Base-by-base conservation (phyloP, 352 stramenopile genomes). In the Phytopythium litorale region DNA sequence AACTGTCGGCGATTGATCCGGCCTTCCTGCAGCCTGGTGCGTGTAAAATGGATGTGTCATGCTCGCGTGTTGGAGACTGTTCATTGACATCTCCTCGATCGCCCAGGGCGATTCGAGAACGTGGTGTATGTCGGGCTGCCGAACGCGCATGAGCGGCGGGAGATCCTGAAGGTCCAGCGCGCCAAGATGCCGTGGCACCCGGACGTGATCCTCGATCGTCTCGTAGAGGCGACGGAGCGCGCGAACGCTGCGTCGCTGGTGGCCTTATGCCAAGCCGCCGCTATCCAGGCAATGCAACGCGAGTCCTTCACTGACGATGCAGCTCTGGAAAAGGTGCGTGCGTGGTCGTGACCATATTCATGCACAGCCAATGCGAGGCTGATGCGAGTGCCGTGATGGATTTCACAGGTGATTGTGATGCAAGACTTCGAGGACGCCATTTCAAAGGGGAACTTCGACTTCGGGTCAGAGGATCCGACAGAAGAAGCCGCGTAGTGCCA, bases 1-100 rank as follows among this genome's bases (percentile, higher is more conserved):
- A 63, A 13, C 67, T 94, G 21, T 79, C 77, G 18, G 85, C 87
- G 0, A 89, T 96, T 25, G 87, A 96, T 45, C 79, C 79, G 3
- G 85, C 87, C 4, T 93, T 96, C 48, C 62, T 96, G 11, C 87
- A 94, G 49, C 87, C 87, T 65, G 87, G 84, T 91, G 57, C 11
- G 46, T 52, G 42, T 25, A 32, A 32, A 32, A 5, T 25, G 19
- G 40, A 7, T 19, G 15, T 4, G 54, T 28, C 7, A 1, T 51
- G n/a, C 6, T 9, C 19, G 11, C 9, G 18, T 23, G 42, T 13
- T 49, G n/a, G 21, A 23, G 9, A 11, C n/a, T 32, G 9, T 18
- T 57, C 21, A 52, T 11, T 30, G 25, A 52, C 15, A 25, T 38
- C 33, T 1, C 46, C n/a, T 3, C 15, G 42, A 52, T 40, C 53